Base-by-base conservation (phyloP, 2,329 filamentous ascomycete species). In the Exophiala sp. region DNA sequence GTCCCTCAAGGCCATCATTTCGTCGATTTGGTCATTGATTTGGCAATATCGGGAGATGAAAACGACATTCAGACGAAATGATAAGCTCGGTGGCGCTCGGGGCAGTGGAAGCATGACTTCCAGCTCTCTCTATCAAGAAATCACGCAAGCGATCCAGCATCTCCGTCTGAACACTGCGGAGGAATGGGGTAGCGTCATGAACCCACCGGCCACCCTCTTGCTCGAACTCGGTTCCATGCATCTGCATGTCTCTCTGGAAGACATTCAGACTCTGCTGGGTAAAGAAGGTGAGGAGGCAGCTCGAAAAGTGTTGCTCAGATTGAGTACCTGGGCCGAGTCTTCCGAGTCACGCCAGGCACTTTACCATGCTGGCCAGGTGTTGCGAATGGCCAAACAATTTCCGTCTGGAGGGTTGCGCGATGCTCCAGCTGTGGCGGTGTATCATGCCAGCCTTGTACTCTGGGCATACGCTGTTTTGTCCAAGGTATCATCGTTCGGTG, bases 281-380 rank as follows among this genome's bases (percentile, higher is more conserved):
- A 73, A 73, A 43, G 68, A 72, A 12, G 72, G 72, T 3, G 66
- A 68, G 6, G 66, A 72, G 16, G 70, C 70, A 45, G 70, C 72
- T 2, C 65, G 67, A 0, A 60, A 63, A 5, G 65, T 69, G 0
- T 69, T 68, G 20, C 63, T 69, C 7, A 65, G 63, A 1, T 65
- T 72, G 0, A 59, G 67, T 0, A 66, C 70, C 21, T 75, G 72
- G 71, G 69, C 68, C 3, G 65, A 66, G 6, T 68, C 65, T 11
- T 62, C 68, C n/a, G 64, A 69, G 7, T 69, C 70, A 0, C 65
- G 73, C 1, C 52, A 66, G 2, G 81, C 84, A 9, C 65, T 88
- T 1, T 88, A 82, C 79, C 83, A 86, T 61, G 86, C 86, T 1
- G 85, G 83, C 0, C 86, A 88, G 66, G 76, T 87, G 1, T 65